A percentile compares a stretch with the other conserved stretches of the same genome.
phyloP scores from a whole-genome alignment of 2,329 filamentous ascomycete genomes.

The Akanthomyces uredinophilus region DNA sequence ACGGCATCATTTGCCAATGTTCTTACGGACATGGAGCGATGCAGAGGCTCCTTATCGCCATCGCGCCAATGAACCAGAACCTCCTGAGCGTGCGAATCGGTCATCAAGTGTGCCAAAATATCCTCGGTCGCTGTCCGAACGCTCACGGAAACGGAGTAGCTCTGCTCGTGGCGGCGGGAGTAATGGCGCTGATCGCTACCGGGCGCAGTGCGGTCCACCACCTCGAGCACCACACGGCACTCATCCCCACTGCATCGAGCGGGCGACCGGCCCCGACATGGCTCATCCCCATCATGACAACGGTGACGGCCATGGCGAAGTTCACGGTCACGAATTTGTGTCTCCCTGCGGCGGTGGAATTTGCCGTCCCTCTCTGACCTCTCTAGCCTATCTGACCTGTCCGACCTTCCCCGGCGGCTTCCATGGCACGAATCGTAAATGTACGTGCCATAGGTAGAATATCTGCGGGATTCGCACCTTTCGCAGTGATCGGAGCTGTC shows the following conservation, averaged over 20 bases:
- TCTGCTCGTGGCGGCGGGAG: neutral
- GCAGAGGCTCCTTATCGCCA: neutral
- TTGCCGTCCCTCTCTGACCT: neutral
- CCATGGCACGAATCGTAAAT: neutral
- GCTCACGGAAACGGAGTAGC: neutral
- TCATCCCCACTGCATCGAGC: neutral
- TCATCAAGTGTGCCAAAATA: neutral
- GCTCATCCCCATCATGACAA: neutral
- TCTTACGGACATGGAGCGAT: neutral
- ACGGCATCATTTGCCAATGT: neutral
- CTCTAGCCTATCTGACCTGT: neutral
- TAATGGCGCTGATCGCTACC: neutral
- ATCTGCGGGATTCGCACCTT: neutral
- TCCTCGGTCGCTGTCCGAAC: neutral
- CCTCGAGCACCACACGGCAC: neutral
- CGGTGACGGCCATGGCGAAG: neutral
- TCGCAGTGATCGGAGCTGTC: neutral
- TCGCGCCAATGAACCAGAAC: neutral
- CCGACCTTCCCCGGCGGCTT: neutral
- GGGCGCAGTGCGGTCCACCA: neutral
- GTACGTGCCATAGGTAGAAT: neutral
- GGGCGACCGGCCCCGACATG: neutral
- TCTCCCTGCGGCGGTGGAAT: neutral
- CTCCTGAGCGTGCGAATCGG: neutral
- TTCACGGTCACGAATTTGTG: neutral